Percentiles rank a stretch among this genome's conserved stretches.
phyloP scores from a whole-genome alignment of 441 rosid species.

The Pelargonium fulgidum region DNA sequence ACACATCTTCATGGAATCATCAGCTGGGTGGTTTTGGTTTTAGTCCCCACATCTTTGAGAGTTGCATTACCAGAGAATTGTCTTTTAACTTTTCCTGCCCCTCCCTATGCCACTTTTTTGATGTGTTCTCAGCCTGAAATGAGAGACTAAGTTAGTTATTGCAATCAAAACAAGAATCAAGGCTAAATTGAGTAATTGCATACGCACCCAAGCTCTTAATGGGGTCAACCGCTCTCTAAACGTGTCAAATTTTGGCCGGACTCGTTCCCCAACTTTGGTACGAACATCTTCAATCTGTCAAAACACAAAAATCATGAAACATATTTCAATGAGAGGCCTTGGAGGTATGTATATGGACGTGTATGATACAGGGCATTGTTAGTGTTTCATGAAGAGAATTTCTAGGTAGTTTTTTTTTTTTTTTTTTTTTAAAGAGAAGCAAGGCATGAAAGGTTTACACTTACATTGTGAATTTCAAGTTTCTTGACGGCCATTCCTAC shows the following conservation, averaged over 20 bases:
- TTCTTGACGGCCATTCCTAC: slow-evolving; percentile 54
- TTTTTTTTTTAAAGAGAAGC: too few relatives aligned
- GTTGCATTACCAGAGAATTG: slow-evolving; percentile 58
- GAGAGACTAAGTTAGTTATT: slow-evolving; percentile 15
- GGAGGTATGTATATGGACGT: too few relatives aligned
- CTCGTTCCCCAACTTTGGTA: slow-evolving; percentile 47
- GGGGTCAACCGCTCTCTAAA: slow-evolving; percentile 57
- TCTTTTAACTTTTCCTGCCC: slow-evolving; percentile 43
- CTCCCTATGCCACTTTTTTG: slow-evolving; percentile 64
- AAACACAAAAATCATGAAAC: not conserved
- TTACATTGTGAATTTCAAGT: slow-evolving; percentile 52
- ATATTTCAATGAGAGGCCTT: too few relatives aligned
- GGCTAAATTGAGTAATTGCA: not conserved
- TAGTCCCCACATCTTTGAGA: slow-evolving; percentile 52
- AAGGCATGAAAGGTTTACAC: slow-evolving; percentile 11
- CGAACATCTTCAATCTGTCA: slow-evolving; percentile 56
- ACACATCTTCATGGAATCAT: slow-evolving; percentile 6
- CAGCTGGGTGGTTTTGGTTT: slow-evolving; percentile 28
- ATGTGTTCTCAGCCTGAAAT: slow-evolving; percentile 48
- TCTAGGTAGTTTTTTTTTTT: too few relatives aligned
- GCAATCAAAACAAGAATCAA: not conserved
- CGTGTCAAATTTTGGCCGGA: slow-evolving; percentile 51
- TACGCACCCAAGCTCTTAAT: slow-evolving; percentile 62
- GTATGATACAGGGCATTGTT: too few relatives aligned
- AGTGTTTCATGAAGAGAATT: too few relatives aligned